Percentiles rank a stretch among this genome's conserved stretches.
Evolutionary conservation across 805 yeast species (phyloP).

Genomic region (Lachancea dasiensis): DNA sequence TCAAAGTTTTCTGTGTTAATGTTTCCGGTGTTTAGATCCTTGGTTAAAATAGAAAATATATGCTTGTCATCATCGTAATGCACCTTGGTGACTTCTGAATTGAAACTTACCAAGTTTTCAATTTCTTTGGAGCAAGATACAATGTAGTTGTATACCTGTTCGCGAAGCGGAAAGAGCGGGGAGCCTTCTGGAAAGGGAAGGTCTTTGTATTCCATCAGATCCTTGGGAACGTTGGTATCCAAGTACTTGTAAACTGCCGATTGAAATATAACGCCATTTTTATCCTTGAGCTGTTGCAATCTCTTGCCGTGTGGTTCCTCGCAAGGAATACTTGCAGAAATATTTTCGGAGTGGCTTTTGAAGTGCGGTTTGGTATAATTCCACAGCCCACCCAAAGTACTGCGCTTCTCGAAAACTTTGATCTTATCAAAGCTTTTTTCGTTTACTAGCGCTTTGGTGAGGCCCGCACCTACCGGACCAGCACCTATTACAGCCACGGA

Average conservation of each 20-base stretch:
- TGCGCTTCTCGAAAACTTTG: conserved; percentile 53
- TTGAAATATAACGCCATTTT: conserved; percentile 36
- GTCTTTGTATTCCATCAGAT: conserved; percentile 56
- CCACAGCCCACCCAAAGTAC: conserved; percentile 68
- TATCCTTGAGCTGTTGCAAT: conserved; percentile 7
- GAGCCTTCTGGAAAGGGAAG: conserved; percentile 40
- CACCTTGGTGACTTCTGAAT: conserved; percentile 43
- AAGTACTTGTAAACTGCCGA: conserved; percentile 54
- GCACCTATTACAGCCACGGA: conserved; percentile 62
- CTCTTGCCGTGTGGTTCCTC: conserved; percentile 19
- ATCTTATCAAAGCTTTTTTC: conserved; percentile 44
- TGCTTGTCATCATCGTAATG: conserved; percentile 14
- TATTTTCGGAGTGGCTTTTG: conserved; percentile 5
- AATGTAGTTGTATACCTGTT: conserved; percentile 54
- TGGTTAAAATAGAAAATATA: conserved; percentile 41
- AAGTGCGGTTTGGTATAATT: conserved; percentile 39
- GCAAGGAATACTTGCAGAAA: conserved; percentile 27
- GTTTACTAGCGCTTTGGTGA: conserved; percentile 50
- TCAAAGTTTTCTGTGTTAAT: conserved; percentile 37
- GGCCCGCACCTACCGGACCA: conserved; percentile 64
- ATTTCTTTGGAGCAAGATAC: conserved; percentile 44
- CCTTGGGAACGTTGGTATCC: conserved; percentile 60
- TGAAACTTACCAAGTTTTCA: conserved; percentile 37
- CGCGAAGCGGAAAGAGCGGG: conserved; percentile 53
- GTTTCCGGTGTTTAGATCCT: conserved; percentile 25